Evolutionary conservation across 352 stramenopile genomes (phyloP).

Genomic region (Pythium periplocum): DNA sequence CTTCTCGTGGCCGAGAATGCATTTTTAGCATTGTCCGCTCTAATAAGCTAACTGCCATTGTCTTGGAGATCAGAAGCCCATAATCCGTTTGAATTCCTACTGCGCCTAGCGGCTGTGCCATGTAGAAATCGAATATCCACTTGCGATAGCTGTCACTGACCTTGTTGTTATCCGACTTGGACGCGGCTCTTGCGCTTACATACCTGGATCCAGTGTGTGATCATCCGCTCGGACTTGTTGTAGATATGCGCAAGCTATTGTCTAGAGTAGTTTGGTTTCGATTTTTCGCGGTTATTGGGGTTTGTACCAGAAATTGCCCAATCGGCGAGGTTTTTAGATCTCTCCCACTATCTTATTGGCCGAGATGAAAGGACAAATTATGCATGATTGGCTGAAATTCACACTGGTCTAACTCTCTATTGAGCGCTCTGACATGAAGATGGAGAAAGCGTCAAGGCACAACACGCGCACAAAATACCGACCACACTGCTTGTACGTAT

Average conservation of each 20-base stretch:
- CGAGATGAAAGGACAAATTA: too few relatives aligned
- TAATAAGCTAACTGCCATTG: background rate
- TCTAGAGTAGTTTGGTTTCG: constrained; percentile 13
- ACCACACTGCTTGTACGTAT: too few relatives aligned
- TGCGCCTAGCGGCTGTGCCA: background rate
- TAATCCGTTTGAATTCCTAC: background rate
- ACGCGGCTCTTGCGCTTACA: background rate
- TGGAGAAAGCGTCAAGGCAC: too few relatives aligned
- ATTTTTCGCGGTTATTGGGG: background rate
- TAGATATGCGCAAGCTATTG: constrained; percentile 13
- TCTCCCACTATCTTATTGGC: too few relatives aligned
- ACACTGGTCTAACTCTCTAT: too few relatives aligned
- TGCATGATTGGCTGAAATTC: too few relatives aligned
- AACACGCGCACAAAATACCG: too few relatives aligned
- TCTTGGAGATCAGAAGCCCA: background rate
- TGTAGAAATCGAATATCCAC: background rate
- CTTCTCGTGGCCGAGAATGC: background rate
- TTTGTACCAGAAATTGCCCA: too few relatives aligned
- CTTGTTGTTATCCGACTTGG: background rate
- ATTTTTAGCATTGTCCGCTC: background rate
- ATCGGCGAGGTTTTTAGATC: too few relatives aligned
- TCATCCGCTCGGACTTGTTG: constrained; percentile 19
- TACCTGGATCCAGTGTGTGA: constrained; percentile 17
- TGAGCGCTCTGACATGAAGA: too few relatives aligned
- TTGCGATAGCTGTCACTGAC: background rate